Conservation (phyloP, 208 protist genomes). For the Trypanosoma mega region DNA sequence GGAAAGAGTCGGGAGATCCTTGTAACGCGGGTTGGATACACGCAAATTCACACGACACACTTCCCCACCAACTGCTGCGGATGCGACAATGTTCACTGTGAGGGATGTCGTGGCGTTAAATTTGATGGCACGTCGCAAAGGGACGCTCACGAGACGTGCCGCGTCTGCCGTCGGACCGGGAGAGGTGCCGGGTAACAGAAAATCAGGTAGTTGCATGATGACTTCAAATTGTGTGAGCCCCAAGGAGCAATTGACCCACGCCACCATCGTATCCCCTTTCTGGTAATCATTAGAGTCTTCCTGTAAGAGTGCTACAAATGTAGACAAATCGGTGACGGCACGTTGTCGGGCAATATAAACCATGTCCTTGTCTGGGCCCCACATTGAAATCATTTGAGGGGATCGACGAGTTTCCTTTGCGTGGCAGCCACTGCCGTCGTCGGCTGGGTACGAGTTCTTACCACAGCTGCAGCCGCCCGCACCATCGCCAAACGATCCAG, state of each 20-base stretch:
- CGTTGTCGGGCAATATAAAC: no score
- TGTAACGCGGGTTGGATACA: slow-evolving; percentile 1
- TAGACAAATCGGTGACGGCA: no score
- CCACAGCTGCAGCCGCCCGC: slow-evolving; percentile 16
- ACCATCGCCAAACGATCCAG: slow-evolving; percentile 22
- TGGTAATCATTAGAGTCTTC: not conserved
- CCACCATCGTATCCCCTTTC: slow-evolving; percentile 4
- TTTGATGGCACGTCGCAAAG: slow-evolving; percentile 1
- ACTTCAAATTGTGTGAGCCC: slow-evolving; percentile 19
- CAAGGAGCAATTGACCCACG: slow-evolving; percentile 7
- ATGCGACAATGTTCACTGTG: slow-evolving; percentile 1
- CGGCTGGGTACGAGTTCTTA: slow-evolving; percentile 2
- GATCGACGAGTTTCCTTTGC: not conserved
- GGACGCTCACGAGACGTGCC: not conserved
- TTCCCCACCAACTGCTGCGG: slow-evolving; percentile 25
- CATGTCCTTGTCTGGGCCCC: no score
- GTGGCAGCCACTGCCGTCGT: slow-evolving; percentile 12
- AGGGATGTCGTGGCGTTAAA: slow-evolving; percentile 2
- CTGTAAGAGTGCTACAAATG: no score
- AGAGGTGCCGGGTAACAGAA: not conserved
- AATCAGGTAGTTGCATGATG: not conserved
- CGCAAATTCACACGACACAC: slow-evolving; percentile 13
- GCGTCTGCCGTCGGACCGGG: no score
- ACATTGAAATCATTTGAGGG: no score
- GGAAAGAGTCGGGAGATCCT: not conserved